These are phyloP conservation scores for Ogataea minuta DNA, from an alignment of 805 yeast species.

Conservation along the genomic window DNA sequence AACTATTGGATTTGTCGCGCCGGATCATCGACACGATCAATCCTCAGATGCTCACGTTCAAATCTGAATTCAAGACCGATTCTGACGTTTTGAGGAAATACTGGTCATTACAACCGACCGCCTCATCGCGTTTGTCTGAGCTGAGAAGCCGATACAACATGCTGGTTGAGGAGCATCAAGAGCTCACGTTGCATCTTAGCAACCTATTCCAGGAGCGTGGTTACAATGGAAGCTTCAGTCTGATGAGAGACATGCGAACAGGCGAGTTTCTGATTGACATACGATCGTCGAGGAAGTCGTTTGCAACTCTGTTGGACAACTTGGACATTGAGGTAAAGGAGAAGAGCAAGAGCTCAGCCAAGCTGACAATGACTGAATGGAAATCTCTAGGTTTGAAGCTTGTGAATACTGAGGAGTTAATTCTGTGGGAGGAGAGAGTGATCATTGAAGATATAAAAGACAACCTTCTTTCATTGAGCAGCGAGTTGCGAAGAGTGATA, in stretches of 20 bases:
- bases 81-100: slow-evolving; percentile 23
- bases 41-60: slow-evolving; percentile 18
- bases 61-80: slow-evolving; percentile 22
- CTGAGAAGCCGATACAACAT: slow-evolving; percentile 17
- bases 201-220: slow-evolving; percentile 23
- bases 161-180: slow-evolving; percentile 12
- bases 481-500: slow-evolving; percentile 46
- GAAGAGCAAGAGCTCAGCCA: slow-evolving; percentile 27
- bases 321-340: slow-evolving; percentile 21
- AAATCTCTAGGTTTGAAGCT: slow-evolving; percentile 47
- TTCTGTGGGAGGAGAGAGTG: slow-evolving; percentile 52
- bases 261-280: slow-evolving; percentile 29
- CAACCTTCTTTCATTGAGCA: slow-evolving; percentile 43
- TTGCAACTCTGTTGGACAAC: slow-evolving; percentile 10
- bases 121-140: slow-evolving; percentile 19
- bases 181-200: too few relatives aligned
- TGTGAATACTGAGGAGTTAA: slow-evolving; percentile 43
- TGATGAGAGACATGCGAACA: slow-evolving; percentile 28
- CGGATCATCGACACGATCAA: slow-evolving; percentile 31
- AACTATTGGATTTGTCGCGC: slow-evolving; percentile 23
- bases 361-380: slow-evolving; percentile 50
- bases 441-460: slow-evolving; percentile 50
- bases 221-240: slow-evolving; percentile 23
- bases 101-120: slow-evolving; percentile 28
- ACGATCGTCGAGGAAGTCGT: slow-evolving; percentile 26